Evolutionary conservation across 345 rosid species (phyloP).

Genomic region (Eucalyptus pauciflora): DNA sequence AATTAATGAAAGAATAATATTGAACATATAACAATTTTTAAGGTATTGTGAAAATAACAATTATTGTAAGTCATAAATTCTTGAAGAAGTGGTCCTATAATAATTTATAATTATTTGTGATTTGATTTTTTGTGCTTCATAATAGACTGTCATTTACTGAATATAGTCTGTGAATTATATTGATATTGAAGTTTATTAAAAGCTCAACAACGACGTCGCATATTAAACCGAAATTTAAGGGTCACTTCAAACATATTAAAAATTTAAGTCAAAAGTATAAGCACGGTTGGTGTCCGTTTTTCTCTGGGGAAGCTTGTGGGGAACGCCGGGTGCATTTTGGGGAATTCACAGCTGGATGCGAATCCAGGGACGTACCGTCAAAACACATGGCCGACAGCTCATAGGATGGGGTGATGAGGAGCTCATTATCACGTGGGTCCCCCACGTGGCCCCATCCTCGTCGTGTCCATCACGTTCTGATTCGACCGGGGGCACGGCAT

Average conservation of each 20-base stretch:
- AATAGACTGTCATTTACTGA: fast-evolving
- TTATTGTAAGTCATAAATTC: fast-evolving
- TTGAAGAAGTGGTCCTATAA: fast-evolving
- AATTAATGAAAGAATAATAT: background rate
- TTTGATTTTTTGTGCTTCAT: too few relatives aligned
- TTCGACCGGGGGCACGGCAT: background rate
- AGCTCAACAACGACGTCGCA: fast-evolving
- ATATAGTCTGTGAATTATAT: too few relatives aligned
- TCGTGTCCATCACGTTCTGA: background rate
- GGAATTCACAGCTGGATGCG: background rate
- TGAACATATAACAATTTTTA: too few relatives aligned
- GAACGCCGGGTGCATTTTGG: background rate
- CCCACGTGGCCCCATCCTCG: background rate
- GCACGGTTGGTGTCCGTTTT: background rate
- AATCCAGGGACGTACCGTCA: background rate
- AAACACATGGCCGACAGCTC: background rate
- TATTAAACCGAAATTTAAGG: too few relatives aligned
- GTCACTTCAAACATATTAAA: too few relatives aligned
- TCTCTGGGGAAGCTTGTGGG: background rate
- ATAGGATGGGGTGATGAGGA: background rate
- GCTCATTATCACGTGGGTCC: background rate
- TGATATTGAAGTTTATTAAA: too few relatives aligned
- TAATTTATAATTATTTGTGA: too few relatives aligned
- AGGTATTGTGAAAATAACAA: too few relatives aligned
- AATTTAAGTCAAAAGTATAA: too few relatives aligned